Base-by-base conservation (phyloP, 805 yeast species). In the Ogataea ganodermae region DNA sequence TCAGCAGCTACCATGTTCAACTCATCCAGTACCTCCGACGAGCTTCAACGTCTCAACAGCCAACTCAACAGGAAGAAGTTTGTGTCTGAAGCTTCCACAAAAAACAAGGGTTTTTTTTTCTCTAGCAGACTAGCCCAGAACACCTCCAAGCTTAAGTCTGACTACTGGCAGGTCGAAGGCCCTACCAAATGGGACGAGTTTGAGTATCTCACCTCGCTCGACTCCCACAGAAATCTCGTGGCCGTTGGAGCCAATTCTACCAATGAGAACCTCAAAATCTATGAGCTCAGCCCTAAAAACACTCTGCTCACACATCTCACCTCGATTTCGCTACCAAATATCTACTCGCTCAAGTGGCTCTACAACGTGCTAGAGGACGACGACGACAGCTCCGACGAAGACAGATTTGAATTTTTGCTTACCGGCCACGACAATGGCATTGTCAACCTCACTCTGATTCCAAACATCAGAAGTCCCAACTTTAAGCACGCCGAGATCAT, bases 351-450 rank as follows among this genome's bases (percentile, higher is more conserved):
- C 62, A 70, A 75, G 51, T 82, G 86, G 84, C 67, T 79, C 12
- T 75, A 63, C 45, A 56, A 55, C 40, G 56, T 57, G 4, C 7
- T 55, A 32, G 44, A 49, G 13, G 31, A 30, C 35, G 45, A 42
- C 7, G 52, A 75, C 3, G 62, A 67, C 31, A 63, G 62, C 18
- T 39, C 32, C 2, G 54, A 53, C 16, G 60, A 62, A 3, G 43
- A 40, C 35, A 40, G 43, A 26, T 65, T 72, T 28, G 69, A 72
- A 23, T 67, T 71, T 30, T 60, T 85, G 37, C 60, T 82, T n/a
- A 76, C 95, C 0, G 96, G 96, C 9, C 94, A 89, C 62, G 77
- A 75, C 43, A 79, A 80, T 49, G 97, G 97, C 1, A 69, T 77
- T 45, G 88, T 83, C 0, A 88, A 91, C 64, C 63, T 90, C 49